Evolutionary conservation across 2,329 filamentous ascomycete genomes (phyloP).

Genomic region (Clarireedia sp.): DNA sequence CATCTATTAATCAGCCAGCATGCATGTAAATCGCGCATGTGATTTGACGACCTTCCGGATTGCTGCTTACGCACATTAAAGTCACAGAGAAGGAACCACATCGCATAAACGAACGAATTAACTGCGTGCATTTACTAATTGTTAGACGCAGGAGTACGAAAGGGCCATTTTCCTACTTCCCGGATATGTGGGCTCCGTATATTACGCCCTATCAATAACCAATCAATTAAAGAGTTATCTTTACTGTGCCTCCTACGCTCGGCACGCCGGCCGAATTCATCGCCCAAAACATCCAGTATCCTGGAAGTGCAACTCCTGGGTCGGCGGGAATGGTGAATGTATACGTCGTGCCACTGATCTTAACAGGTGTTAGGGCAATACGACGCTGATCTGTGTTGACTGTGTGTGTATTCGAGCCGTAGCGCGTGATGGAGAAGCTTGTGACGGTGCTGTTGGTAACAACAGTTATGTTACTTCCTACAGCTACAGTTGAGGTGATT

Average conservation of each 20-base stretch:
- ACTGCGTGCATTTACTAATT: neutral
- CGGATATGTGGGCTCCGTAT: neutral
- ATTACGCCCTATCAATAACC: neutral
- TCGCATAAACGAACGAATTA: neutral
- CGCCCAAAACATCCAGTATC: constrained; percentile 47
- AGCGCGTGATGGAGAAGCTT: constrained; percentile 39
- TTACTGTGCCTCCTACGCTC: constrained; percentile 30
- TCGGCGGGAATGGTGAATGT: constrained; percentile 38
- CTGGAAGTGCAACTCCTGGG: constrained; percentile 42
- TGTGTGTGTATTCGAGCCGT: constrained; percentile 44
- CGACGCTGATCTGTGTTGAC: constrained; percentile 52
- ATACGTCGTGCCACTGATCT: constrained; percentile 28
- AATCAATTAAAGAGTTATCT: neutral
- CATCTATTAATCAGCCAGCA: neutral
- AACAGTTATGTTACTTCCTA: constrained; percentile 31
- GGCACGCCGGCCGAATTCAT: constrained; percentile 38
- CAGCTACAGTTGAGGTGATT: constrained; percentile 26
- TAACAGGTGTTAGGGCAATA: constrained; percentile 34
- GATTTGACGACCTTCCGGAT: neutral
- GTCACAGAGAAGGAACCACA: neutral
- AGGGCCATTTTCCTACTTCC: no score
- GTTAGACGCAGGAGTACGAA: neutral
- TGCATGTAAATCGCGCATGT: neutral
- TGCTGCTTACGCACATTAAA: neutral
- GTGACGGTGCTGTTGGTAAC: constrained; percentile 24